Evolutionary conservation across 805 yeast genomes (phyloP), one percentile per base, ranked within the genome.

Genomic region (Wickerhamiella galacta): DNA sequence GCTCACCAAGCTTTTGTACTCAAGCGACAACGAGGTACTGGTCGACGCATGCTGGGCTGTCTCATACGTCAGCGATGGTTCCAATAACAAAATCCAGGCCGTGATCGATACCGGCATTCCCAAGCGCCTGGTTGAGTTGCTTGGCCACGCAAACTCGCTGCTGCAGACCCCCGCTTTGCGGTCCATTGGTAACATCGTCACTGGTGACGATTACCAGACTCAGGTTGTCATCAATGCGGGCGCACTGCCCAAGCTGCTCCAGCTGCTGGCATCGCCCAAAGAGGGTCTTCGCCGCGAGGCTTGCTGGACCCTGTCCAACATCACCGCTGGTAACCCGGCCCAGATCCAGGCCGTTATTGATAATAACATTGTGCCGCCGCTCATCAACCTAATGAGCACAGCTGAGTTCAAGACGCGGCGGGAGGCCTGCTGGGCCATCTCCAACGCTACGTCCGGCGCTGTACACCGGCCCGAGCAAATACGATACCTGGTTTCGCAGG

Each of bases 1-100:
- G 11, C 66, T 90, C 53, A 81, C 95, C 32, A 80, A 82, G 59
- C 67, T 90, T 45, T 79, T 90, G 45, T 90, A 77, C 54, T 79
- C 93, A 9, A 69, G 76, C 41, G 98, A 90, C 54, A 75, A 76
- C 27, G 98, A 90, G 61, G 85, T 95, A 20, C 64, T 90, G 51
- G 81, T 83, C 42, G 98, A 90, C 57, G 95, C 98, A 25, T 82
- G 95, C 61, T 90, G 98, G 98, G 95, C 96, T 10, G 83, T 90
- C 34, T 81, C 95, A 1, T 90, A 90, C 55, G 60, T 90, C 37
- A 75, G 90, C 33, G 98, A 90, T 57, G 98, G 98, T 20, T 72
- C 93, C 20, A 64, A 79, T 43, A 85, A 79, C 49, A 85, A 93
- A 25, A 90, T 90, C 48, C 95, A 87, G 63, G 93, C 95, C 6